Conservation (phyloP, 306 rosid species). For the Quercus aquifolioides region DNA sequence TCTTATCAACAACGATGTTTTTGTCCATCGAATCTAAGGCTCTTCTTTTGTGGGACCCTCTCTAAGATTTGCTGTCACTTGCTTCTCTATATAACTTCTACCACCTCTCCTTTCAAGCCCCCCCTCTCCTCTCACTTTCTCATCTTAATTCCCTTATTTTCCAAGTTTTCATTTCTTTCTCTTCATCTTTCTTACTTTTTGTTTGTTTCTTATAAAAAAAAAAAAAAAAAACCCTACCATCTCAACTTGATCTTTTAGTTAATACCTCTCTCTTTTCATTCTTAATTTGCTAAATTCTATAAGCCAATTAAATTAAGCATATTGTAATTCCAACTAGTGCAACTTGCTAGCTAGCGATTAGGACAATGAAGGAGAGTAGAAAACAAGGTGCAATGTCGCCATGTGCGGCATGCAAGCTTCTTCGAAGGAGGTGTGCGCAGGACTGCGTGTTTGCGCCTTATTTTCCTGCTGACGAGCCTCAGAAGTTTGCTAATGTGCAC, state of each 20-base stretch:
- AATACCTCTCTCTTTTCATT: not conserved
- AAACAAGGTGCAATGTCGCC: constrained; percentile 84
- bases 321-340: not conserved
- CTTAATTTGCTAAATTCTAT: not conserved
- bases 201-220: not conserved
- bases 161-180: not conserved
- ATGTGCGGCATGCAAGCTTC: constrained; percentile 98
- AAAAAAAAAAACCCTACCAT: not conserved
- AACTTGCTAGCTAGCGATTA: not conserved
- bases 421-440: constrained; percentile 73
- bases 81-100: constrained; percentile 47
- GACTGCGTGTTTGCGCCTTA: constrained; percentile 96
- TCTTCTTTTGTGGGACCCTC: constrained; percentile 75
- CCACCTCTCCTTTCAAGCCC: constrained; percentile 23
- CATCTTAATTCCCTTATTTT: constrained; percentile 5
- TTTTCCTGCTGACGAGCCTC: constrained; percentile 96
- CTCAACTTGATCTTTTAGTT: not conserved
- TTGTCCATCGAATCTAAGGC: constrained; percentile 64
- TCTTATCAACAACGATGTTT: constrained; percentile 61
- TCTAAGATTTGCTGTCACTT: constrained; percentile 53
- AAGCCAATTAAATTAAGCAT: not conserved
- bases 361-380: constrained; percentile 67
- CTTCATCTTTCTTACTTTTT: constrained; percentile 4
- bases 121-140: constrained; percentile 15
- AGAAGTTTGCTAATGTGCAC: constrained; percentile 86